These are phyloP conservation scores for Saccharomycopsis fibuligera DNA, from an alignment of 805 yeast genomes.

Conservation along the genomic window DNA sequence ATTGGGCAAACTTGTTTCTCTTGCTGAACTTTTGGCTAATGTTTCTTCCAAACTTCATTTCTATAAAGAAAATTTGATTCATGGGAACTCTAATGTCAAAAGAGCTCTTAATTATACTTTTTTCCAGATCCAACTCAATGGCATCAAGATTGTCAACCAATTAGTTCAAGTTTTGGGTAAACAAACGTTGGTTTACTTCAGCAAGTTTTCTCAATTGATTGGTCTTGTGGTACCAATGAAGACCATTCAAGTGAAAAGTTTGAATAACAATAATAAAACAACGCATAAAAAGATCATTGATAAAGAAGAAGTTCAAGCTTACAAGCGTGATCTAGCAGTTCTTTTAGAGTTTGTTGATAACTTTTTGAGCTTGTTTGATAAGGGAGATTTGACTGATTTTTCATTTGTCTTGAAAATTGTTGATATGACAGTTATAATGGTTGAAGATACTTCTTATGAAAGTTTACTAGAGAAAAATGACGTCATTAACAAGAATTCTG, in stretches of 20 bases:
- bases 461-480: slow-evolving; percentile 22
- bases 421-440: slow-evolving; percentile 43
- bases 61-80: slow-evolving; percentile 48
- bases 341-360: slow-evolving; percentile 24
- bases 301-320: slow-evolving; percentile 20
- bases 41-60: slow-evolving; percentile 50
- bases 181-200: slow-evolving; percentile 22
- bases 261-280: slow-evolving; percentile 11
- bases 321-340: slow-evolving; percentile 24
- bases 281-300: slow-evolving; percentile 20
- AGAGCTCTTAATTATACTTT: slow-evolving; percentile 39
- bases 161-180: slow-evolving; percentile 30
- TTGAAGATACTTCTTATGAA: slow-evolving; percentile 18
- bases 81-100: slow-evolving; percentile 37
- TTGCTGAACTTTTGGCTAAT: slow-evolving; percentile 49
- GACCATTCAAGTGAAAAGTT: slow-evolving; percentile 7
- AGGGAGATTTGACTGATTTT: slow-evolving; percentile 38
- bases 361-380: slow-evolving; percentile 29
- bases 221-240: slow-evolving; percentile 23
- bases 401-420: slow-evolving; percentile 49
- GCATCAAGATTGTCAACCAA: slow-evolving; percentile 36
- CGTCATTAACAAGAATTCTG: slow-evolving; percentile 13
- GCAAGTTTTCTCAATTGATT: slow-evolving; percentile 19
- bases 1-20: slow-evolving; percentile 46
- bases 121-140: slow-evolving; percentile 37